These are phyloP conservation scores for Aspergillus texensis DNA, from an alignment of 2,329 filamentous ascomycete species.

Conservation along the genomic window DNA sequence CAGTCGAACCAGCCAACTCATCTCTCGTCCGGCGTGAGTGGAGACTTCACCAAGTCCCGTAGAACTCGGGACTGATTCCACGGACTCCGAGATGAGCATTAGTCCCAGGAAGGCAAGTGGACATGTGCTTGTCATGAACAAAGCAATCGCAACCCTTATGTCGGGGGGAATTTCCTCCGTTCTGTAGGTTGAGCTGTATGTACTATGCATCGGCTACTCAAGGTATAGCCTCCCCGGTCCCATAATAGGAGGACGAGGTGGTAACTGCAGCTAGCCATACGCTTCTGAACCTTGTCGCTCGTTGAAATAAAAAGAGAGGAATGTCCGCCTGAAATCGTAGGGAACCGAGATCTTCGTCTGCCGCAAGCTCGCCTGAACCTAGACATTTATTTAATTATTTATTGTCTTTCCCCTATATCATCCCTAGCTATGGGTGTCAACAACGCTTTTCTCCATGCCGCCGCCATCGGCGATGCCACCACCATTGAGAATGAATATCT, in stretches of 20 bases:
- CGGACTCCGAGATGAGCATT: background rate
- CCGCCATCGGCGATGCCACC: conserved; percentile 3
- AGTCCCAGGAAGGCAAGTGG: background rate
- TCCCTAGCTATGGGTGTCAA: background rate
- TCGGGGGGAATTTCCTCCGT: background rate
- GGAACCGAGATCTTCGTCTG: background rate
- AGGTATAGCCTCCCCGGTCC: background rate
- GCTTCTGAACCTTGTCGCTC: background rate
- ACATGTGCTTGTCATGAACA: background rate
- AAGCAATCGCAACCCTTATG: background rate
- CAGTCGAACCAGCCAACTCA: background rate
- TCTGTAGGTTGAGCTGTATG: background rate
- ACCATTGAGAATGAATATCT: conserved; percentile 4
- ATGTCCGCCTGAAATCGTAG: background rate
- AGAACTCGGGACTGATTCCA: background rate
- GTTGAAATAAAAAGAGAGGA: background rate
- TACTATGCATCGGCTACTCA: background rate
- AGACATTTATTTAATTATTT: background rate
- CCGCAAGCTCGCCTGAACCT: background rate
- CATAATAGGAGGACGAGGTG: background rate
- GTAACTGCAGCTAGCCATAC: background rate
- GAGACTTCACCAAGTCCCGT: background rate
- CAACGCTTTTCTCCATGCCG: conserved; percentile 10
- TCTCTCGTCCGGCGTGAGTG: background rate
- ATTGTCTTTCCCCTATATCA: background rate